These are phyloP conservation scores for Physaria fendleri DNA, from an alignment of 345 rosid genomes.

Conservation along the genomic window DNA sequence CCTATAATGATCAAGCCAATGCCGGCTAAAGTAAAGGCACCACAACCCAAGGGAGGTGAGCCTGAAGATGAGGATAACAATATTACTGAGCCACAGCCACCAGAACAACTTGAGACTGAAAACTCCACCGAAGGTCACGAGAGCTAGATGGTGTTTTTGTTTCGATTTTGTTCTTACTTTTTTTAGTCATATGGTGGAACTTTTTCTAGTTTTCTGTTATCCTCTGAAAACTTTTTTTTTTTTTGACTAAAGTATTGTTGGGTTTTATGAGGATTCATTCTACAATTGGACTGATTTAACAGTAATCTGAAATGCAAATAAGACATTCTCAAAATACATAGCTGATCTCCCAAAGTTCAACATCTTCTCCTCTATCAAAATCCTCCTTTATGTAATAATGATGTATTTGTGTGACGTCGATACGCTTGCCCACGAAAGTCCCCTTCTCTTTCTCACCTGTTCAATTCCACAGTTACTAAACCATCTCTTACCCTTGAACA, in stretches of 20 bases:
- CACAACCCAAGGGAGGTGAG: no score
- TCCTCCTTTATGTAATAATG: conserved; percentile 45
- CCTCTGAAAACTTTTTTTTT: neutral
- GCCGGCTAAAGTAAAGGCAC: no score
- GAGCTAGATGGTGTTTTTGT: neutral
- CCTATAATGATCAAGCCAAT: no score
- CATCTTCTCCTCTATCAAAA: conserved; percentile 67
- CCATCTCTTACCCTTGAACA: neutral
- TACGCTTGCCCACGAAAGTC: conserved; percentile 46
- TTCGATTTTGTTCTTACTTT: conserved; percentile 12
- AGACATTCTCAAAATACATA: neutral
- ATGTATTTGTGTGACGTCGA: conserved; percentile 51
- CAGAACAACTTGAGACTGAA: no score
- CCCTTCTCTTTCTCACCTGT: conserved; percentile 14
- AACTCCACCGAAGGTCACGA: no score
- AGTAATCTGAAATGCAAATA: neutral
- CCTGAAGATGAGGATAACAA: no score
- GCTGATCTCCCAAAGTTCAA: conserved; percentile 79
- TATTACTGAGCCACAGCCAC: no score
- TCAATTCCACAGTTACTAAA: neutral
- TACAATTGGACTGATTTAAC: neutral
- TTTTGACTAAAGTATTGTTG: neutral
- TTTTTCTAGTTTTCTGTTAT: conserved; percentile 1
- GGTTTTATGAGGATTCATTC: neutral
- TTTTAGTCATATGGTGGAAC: neutral